A percentile compares a stretch with the other conserved stretches of the same genome.
These are phyloP conservation scores for Albifimbria verrucaria DNA, from an alignment of 2,329 filamentous ascomycete genomes.

Conservation along the genomic window DNA sequence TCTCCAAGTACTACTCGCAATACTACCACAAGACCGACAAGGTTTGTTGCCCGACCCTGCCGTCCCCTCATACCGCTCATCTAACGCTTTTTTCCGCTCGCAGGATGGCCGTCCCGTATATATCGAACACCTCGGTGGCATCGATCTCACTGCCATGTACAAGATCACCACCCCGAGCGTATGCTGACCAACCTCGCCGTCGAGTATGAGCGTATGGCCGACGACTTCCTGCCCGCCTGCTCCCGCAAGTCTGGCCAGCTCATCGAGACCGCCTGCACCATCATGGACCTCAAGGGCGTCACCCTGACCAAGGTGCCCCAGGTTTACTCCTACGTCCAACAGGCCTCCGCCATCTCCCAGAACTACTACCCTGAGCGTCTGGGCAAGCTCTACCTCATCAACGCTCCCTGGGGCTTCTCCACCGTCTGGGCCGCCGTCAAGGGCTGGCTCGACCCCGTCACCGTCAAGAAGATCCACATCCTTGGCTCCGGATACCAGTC, in stretches of 20 bases:
- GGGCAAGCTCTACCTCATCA: conserved; percentile 96
- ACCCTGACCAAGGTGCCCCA: conserved; percentile 75
- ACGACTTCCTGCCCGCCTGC: conserved; percentile 91
- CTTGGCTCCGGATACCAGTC: conserved; percentile 77
- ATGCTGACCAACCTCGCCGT: conserved; percentile 96
- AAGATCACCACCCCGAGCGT: conserved; percentile 90
- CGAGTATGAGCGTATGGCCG: conserved; percentile 95
- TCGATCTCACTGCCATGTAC: conserved; percentile 85
- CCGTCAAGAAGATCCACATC: conserved; percentile 92
- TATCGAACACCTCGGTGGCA: conserved; percentile 92
- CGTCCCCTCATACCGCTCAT: not conserved
- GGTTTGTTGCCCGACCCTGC: conserved; percentile 42
- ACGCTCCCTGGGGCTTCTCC: conserved; percentile 94
- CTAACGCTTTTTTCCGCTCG: conserved; percentile 8
- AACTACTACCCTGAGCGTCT: conserved; percentile 99
- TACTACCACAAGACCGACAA: conserved; percentile 98
- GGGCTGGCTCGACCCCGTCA: conserved; percentile 94
- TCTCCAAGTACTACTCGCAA: conserved; percentile 93
- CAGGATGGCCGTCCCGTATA: conserved; percentile 96
- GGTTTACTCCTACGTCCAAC: conserved; percentile 84
- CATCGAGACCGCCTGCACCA: conserved; percentile 95
- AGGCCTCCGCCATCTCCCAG: conserved; percentile 86
- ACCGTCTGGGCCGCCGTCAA: conserved; percentile 83
- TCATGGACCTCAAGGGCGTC: conserved; percentile 97
- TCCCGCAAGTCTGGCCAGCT: conserved; percentile 86